These are phyloP conservation scores for Asterochloris erici DNA, from an alignment of 139 green algal species.

Conservation along the genomic window DNA sequence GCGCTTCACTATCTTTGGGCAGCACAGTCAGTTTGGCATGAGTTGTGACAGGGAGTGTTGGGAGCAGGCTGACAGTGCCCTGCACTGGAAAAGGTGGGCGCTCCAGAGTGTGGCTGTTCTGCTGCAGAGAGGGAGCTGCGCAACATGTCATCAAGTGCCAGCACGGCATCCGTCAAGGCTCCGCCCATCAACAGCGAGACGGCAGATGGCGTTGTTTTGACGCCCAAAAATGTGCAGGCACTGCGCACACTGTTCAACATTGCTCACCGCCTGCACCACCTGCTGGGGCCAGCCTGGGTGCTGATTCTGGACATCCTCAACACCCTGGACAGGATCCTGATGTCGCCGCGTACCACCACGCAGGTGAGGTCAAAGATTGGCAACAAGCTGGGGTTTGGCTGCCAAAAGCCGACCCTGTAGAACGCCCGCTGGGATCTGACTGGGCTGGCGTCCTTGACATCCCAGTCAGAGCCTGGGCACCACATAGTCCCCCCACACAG, in stretches of 20 bases:
- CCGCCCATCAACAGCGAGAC: neutral
- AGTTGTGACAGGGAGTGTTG: too few species aligned
- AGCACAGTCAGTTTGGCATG: too few species aligned
- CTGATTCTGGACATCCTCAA: constrained; percentile 71
- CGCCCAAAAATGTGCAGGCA: constrained; percentile 72
- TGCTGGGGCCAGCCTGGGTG: constrained; percentile 60
- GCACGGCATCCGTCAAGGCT: neutral
- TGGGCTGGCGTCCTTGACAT: too few species aligned
- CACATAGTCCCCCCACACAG: neutral
- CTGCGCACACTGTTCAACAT: constrained; percentile 85
- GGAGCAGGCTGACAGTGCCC: too few species aligned
- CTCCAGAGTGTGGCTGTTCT: neutral
- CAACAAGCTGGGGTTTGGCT: too few species aligned
- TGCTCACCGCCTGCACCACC: constrained; percentile 54
- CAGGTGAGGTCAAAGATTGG: constrained; percentile 24
- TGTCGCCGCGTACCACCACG: constrained; percentile 64
- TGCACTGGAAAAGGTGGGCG: neutral
- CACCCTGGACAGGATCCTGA: constrained; percentile 69
- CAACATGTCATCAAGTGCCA: neutral
- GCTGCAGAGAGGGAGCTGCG: neutral
- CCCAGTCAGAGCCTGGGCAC: too few species aligned
- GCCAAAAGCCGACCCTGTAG: too few species aligned
- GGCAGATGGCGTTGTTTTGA: constrained; percentile 42
- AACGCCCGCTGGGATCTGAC: too few species aligned
- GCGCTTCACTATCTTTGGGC: too few species aligned